Conservation (phyloP, 768 basidiomycete genomes). For the Tremella yokohamensis region DNA sequence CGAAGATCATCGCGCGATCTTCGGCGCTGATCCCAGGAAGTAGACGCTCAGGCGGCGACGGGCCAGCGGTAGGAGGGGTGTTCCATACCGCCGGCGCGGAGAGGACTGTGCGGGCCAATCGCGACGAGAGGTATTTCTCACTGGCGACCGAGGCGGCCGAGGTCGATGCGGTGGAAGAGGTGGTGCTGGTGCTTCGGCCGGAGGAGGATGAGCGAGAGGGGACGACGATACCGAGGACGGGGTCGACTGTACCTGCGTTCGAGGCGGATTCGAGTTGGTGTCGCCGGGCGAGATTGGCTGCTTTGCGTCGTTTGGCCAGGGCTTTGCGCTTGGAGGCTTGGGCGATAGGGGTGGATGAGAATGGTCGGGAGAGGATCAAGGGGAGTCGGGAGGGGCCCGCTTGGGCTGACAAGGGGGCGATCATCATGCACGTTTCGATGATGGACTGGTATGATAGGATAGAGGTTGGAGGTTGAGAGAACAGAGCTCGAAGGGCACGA, state of each 20-base stretch:
- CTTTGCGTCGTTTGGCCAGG: conserved; percentile 18
- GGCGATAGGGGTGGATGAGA: neutral
- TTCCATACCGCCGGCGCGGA: neutral
- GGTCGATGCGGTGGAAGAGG: neutral
- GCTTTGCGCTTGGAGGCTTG: conserved; percentile 12
- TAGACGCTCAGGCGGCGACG: conserved; percentile 17
- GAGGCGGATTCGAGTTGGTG: neutral
- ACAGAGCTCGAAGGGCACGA: too few species aligned
- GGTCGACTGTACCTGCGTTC: conserved; percentile 51
- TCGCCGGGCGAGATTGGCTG: conserved; percentile 11
- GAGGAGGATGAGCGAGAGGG: neutral
- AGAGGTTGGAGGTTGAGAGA: too few species aligned
- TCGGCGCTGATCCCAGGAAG: conserved; percentile 50
- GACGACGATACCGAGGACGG: conserved; percentile 73
- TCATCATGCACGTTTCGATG: too few species aligned
- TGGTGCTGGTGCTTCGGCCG: neutral
- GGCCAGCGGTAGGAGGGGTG: neutral
- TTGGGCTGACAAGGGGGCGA: too few species aligned
- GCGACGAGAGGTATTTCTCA: conserved; percentile 22
- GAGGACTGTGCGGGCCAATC: neutral
- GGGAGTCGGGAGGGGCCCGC: too few species aligned
- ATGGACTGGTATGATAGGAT: too few species aligned
- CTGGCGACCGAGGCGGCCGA: conserved; percentile 29
- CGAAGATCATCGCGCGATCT: conserved; percentile 62
- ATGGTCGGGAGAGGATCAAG: too few species aligned